Conservation (phyloP, 345 rosid species). For the Eucalyptus globulus region DNA sequence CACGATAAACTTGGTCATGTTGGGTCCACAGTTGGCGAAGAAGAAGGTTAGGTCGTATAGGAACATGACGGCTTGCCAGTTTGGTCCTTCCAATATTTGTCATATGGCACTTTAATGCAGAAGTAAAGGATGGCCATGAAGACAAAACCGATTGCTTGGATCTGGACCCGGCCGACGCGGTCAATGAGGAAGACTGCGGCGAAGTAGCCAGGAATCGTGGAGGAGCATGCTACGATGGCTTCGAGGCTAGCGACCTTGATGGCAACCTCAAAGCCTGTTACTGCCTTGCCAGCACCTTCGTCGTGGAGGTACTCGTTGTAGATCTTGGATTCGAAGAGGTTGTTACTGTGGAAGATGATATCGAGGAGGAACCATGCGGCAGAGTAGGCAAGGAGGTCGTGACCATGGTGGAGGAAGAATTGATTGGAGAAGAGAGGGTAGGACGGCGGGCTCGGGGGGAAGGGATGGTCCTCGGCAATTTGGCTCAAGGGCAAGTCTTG, state of each 20-base stretch:
- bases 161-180: background rate
- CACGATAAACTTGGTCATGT: conserved; percentile 59
- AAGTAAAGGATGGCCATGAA: background rate
- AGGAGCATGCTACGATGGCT: background rate
- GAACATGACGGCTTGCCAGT: conserved; percentile 9
- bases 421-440: background rate
- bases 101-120: conserved; percentile 9
- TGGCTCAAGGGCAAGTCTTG: background rate
- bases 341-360: background rate
- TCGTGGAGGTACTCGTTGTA: background rate
- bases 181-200: background rate
- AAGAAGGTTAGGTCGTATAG: conserved; percentile 45
- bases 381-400: background rate
- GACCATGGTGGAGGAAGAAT: background rate
- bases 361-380: background rate
- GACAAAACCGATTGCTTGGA: background rate
- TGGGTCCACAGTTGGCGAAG: conserved; percentile 77
- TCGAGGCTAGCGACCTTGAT: background rate
- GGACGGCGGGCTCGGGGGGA: background rate
- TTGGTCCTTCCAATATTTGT: conserved; percentile 6
- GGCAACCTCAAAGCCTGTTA: background rate
- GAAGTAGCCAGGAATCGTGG: background rate
- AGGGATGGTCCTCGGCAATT: background rate
- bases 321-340: background rate
- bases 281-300: background rate